These are phyloP conservation scores for Mortierella hygrophila DNA, from an alignment of 192 early-diverging fungal species.

Conservation along the genomic window DNA sequence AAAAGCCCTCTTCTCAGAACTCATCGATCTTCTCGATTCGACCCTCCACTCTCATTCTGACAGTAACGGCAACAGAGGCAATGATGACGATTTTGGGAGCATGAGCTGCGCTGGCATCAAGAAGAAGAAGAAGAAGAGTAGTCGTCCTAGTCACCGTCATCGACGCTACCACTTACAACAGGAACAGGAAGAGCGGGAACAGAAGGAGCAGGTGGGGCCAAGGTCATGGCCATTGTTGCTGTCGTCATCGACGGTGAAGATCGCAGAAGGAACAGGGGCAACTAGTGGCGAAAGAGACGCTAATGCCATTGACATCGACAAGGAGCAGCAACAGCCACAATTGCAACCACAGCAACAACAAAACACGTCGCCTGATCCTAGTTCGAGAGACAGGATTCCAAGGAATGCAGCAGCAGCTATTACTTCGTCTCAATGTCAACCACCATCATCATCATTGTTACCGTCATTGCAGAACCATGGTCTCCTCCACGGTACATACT, in stretches of 20 bases:
- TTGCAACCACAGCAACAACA: background rate
- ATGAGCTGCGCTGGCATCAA: background rate
- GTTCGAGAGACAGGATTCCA: background rate
- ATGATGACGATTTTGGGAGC: background rate
- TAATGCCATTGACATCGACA: background rate
- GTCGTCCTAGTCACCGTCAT: background rate
- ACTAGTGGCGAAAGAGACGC: background rate
- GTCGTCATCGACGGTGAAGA: background rate
- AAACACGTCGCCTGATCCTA: background rate
- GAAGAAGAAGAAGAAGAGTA: background rate
- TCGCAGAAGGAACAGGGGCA: background rate
- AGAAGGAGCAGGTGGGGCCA: background rate
- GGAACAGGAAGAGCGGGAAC: background rate
- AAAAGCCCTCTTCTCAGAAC: constrained; percentile 17
- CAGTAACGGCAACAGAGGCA: background rate
- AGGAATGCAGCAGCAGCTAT: background rate
- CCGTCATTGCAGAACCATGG: background rate
- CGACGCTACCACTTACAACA: background rate
- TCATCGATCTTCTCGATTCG: constrained; percentile 15
- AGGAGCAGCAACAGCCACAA: background rate
- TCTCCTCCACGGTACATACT: background rate
- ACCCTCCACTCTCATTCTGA: background rate
- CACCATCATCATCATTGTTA: background rate
- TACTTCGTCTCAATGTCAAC: background rate
- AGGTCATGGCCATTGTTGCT: background rate